These are phyloP conservation scores for Nakazawaea laoshanensis DNA, from an alignment of 805 yeast genomes.

Conservation along the genomic window DNA sequence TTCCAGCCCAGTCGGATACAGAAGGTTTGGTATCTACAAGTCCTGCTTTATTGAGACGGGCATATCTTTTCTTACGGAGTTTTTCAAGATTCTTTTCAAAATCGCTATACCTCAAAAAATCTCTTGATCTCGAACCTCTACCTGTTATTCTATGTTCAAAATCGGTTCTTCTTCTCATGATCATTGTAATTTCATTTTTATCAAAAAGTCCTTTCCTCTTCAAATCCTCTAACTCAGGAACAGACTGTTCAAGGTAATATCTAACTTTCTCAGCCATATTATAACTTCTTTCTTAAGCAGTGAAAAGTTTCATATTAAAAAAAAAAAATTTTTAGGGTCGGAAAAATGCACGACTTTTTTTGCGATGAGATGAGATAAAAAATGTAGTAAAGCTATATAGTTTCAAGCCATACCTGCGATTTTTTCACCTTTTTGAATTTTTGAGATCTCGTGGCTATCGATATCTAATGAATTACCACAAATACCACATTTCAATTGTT, in stretches of 20 bases:
- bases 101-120: slow-evolving; percentile 69
- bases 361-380: no score
- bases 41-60: slow-evolving; percentile 47
- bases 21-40: slow-evolving; percentile 54
- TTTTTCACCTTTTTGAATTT: slow-evolving; percentile 9
- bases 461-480: slow-evolving; percentile 13
- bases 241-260: slow-evolving; percentile 56
- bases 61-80: slow-evolving; percentile 63
- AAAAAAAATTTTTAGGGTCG: no score
- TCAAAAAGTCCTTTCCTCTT: slow-evolving; percentile 74
- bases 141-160: slow-evolving; percentile 87
- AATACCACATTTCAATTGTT: slow-evolving; percentile 17
- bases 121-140: slow-evolving; percentile 71
- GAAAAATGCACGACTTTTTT: no score
- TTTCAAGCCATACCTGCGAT: slow-evolving; percentile 4
- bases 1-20: slow-evolving; percentile 81
- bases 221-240: slow-evolving; percentile 89
- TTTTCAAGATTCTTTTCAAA: slow-evolving; percentile 77
- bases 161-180: slow-evolving; percentile 91
- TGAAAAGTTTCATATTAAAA: no score
- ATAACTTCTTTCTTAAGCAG: neutral
- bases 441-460: slow-evolving; percentile 1
- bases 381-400: no score
- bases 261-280: slow-evolving; percentile 34
- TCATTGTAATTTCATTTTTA: slow-evolving; percentile 70